Conservation (phyloP, 345 rosid genomes). For the Eucalyptus albens region DNA sequence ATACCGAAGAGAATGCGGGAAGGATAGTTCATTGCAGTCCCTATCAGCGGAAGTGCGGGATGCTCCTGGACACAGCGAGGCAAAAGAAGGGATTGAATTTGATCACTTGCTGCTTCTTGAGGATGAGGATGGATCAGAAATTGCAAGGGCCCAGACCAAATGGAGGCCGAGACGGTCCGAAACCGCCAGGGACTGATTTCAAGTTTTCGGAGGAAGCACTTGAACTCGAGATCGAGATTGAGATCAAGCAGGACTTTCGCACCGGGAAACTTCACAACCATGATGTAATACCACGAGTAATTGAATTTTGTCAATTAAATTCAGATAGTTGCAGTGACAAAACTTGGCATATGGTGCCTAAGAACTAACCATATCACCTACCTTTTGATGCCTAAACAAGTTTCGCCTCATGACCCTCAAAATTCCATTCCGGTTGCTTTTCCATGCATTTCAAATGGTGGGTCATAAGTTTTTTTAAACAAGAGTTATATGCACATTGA, state of each 20-base stretch:
- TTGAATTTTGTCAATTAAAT: background rate
- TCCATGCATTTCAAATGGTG: background rate
- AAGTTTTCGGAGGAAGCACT: background rate
- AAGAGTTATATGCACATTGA: background rate
- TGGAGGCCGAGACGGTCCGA: constrained; percentile 60
- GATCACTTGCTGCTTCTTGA: constrained; percentile 75
- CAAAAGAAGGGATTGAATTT: constrained; percentile 40
- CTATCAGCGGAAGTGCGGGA: constrained; percentile 47
- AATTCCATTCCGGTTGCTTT: too few species aligned
- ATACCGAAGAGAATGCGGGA: constrained; percentile 83
- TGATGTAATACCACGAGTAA: background rate
- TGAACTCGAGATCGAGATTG: background rate
- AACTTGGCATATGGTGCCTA: background rate
- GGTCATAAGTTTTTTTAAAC: too few species aligned
- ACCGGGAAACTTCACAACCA: background rate
- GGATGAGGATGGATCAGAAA: constrained; percentile 57
- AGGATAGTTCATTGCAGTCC: constrained; percentile 79
- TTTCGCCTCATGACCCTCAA: too few species aligned
- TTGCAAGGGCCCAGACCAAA: constrained; percentile 71
- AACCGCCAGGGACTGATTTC: background rate
- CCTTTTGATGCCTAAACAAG: background rate
- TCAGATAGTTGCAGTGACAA: background rate
- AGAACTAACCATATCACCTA: background rate
- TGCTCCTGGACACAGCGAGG: constrained; percentile 12
- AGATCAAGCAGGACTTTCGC: background rate